These are phyloP conservation scores for Aspergillus haitiensis DNA, from an alignment of 495 filamentous ascomycete species.

Conservation along the genomic window DNA sequence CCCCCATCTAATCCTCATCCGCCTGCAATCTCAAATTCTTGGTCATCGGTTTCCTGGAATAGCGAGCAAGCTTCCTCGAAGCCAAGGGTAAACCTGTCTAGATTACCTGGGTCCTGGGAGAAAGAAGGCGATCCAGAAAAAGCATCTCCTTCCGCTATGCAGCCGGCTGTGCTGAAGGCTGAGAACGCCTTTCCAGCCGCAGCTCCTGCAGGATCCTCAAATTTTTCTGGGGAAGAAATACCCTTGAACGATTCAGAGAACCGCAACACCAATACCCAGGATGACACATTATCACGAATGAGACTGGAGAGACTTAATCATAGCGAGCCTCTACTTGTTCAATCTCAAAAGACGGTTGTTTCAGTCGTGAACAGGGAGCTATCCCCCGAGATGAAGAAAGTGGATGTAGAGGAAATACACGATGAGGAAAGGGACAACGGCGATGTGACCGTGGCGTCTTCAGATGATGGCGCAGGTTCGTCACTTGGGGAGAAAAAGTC, in stretches of 20 bases:
- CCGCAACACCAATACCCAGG: slow-evolving; percentile 15
- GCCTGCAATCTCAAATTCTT: slow-evolving; percentile 38
- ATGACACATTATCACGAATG: slow-evolving; percentile 17
- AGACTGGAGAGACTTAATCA: slow-evolving; percentile 24
- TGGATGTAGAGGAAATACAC: slow-evolving; percentile 23
- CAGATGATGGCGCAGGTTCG: slow-evolving; percentile 37
- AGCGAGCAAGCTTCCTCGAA: slow-evolving; percentile 32
- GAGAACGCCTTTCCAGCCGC: slow-evolving; percentile 37
- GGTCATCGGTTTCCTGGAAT: slow-evolving; percentile 36
- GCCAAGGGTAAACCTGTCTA: slow-evolving; percentile 27
- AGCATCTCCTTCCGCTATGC: slow-evolving; percentile 32
- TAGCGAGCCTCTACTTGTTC: slow-evolving; percentile 22
- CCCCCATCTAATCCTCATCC: slow-evolving; percentile 39
- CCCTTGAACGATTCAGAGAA: slow-evolving; percentile 9
- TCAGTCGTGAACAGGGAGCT: slow-evolving; percentile 23
- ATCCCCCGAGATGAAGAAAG: slow-evolving; percentile 22
- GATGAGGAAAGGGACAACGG: slow-evolving; percentile 20
- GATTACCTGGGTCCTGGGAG: slow-evolving; percentile 27
- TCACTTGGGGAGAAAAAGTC: slow-evolving; percentile 30
- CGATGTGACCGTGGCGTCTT: slow-evolving; percentile 34
- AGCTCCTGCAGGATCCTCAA: slow-evolving; percentile 21
- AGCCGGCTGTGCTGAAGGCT: slow-evolving; percentile 34
- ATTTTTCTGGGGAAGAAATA: slow-evolving; percentile 25
- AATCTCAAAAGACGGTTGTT: slow-evolving; percentile 22
- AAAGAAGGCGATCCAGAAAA: slow-evolving; percentile 25